Base-by-base conservation (phyloP, 2,329 filamentous ascomycete species). In the Capronia americana region DNA sequence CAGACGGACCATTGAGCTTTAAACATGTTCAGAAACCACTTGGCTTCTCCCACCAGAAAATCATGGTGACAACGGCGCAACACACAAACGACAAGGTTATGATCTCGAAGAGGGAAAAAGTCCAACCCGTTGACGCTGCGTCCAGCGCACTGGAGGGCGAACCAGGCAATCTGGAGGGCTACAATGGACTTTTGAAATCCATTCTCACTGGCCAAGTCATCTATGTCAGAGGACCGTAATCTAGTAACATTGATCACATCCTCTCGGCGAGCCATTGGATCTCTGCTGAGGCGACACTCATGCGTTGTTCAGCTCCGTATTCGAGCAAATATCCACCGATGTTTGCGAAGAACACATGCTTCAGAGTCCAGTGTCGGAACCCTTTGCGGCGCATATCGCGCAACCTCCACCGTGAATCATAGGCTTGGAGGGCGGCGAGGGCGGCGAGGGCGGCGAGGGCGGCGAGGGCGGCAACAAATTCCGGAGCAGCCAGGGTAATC, bases 41-140 rank as follows among this genome's bases (percentile, higher is more conserved):
- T 1, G 57, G 57, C 41, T 59, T 59, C 24, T 59, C 24, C 57
- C 57, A 59, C 41, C 57, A 50, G 38, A 7, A 20, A 38, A 50
- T 10, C 20, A 59, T 6, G 12, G 23, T 58, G 56, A 46, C 5
- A 48, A 48, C 20, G 5, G 56, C 12, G n/a, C n/a, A n/a, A n/a
- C n/a, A n/a, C n/a, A n/a, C n/a, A n/a, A n/a, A n/a, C n/a, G n/a
- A n/a, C n/a, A n/a, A n/a, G n/a, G n/a, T n/a, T n/a, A n/a, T n/a
- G n/a, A n/a, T n/a, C n/a, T n/a, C n/a, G n/a, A n/a, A n/a, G n/a
- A n/a, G n/a, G n/a, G n/a, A n/a, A n/a, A n/a, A n/a, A n/a, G n/a
- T n/a, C n/a, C n/a, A n/a, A n/a, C n/a, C n/a, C n/a, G n/a, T n/a
- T n/a, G n/a, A n/a, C n/a, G n/a, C n/a, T n/a, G n/a, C n/a, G n/a